These are phyloP conservation scores for Aspergillus novoparasiticus DNA, from an alignment of 2,329 filamentous ascomycete genomes.

Conservation along the genomic window DNA sequence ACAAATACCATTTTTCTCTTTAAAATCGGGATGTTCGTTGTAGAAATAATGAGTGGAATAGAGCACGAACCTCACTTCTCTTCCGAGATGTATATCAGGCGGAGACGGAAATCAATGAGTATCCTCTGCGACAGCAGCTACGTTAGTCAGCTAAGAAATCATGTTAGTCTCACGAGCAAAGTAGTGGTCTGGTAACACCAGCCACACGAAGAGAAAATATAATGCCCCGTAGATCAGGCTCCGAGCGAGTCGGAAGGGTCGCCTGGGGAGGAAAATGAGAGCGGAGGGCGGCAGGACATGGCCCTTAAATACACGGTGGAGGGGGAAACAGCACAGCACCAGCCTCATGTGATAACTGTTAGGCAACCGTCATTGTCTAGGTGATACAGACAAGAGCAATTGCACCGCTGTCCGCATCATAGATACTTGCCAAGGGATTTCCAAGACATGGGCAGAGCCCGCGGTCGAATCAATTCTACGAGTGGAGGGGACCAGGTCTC, in stretches of 20 bases:
- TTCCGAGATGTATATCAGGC: neutral
- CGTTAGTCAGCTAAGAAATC: neutral
- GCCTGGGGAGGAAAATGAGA: neutral
- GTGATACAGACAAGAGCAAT: neutral
- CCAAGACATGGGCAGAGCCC: conserved; percentile 4
- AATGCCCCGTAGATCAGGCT: neutral
- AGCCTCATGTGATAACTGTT: neutral
- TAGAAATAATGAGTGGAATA: neutral
- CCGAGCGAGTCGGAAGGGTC: neutral
- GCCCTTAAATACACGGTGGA: neutral
- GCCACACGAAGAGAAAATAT: neutral
- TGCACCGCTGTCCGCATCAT: neutral
- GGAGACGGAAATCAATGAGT: neutral
- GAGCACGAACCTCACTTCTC: neutral
- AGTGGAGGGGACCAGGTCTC: neutral
- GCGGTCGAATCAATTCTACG: conserved; percentile 9
- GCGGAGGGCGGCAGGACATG: neutral
- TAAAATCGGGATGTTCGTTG: neutral
- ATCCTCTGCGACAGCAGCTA: neutral
- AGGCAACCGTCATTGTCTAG: neutral
- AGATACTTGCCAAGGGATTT: conserved; percentile 2
- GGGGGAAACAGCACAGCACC: neutral
- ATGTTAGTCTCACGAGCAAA: neutral
- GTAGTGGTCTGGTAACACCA: neutral
- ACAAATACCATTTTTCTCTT: conserved; percentile 6